These are phyloP conservation scores for Anastatica hierochuntica DNA, from an alignment of 345 rosid species.

Conservation along the genomic window DNA sequence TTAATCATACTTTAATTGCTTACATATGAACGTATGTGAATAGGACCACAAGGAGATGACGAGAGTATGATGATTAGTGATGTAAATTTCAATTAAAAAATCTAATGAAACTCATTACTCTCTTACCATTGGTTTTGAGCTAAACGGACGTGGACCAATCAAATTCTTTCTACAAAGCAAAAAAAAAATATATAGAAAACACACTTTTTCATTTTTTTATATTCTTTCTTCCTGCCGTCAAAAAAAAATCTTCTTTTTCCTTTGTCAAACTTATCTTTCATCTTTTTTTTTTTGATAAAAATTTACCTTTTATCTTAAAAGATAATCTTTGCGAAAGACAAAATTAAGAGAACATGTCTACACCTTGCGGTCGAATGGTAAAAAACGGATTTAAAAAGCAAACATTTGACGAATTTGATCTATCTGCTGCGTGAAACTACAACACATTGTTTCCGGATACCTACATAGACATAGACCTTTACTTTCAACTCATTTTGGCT, in stretches of 20 bases:
- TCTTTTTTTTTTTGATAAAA: no score
- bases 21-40: slow-evolving; percentile 7
- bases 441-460: no score
- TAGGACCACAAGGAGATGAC: slow-evolving; percentile 19
- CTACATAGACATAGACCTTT: no score
- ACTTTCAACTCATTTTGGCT: no score
- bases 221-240: no score
- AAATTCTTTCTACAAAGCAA: background rate
- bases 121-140: slow-evolving; percentile 7
- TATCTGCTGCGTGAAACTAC: no score
- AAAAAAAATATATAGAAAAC: background rate
- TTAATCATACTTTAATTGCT: slow-evolving; percentile 1
- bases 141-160: slow-evolving; percentile 19
- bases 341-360: background rate
- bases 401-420: no score
- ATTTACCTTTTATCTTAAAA: no score
- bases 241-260: no score
- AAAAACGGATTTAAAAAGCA: no score
- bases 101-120: background rate
- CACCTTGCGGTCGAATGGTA: no score
- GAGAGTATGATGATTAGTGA: slow-evolving; percentile 24
- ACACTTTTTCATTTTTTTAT: background rate
- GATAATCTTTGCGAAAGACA: background rate
- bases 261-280: no score
- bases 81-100: slow-evolving; percentile 14